phyloP scores from a whole-genome alignment of 1,284 basidiomycete genomes.

The Malassezia sympodialis region DNA sequence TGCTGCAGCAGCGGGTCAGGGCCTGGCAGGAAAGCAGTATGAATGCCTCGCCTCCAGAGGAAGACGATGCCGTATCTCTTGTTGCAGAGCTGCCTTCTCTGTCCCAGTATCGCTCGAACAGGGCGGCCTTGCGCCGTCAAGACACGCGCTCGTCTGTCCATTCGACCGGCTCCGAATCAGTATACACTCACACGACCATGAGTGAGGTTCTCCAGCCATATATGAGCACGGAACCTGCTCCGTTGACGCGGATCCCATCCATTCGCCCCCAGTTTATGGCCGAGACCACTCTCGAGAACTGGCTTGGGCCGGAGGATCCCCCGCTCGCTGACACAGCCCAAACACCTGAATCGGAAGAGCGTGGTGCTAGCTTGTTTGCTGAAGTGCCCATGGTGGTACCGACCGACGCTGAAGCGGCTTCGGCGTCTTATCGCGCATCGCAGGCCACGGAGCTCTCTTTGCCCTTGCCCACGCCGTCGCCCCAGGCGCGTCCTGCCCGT shows the following conservation, averaged over 20 bases:
- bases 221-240: neutral
- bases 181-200: slow-evolving; percentile 5
- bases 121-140: neutral
- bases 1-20: slow-evolving; percentile 6
- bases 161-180: slow-evolving; percentile 4
- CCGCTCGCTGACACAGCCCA: neutral
- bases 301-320: slow-evolving; percentile 24
- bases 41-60: neutral
- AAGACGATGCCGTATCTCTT: neutral
- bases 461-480: neutral
- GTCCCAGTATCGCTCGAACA: neutral
- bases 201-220: slow-evolving; percentile 4
- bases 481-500: neutral
- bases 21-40: slow-evolving; percentile 15
- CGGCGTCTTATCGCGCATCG: neutral
- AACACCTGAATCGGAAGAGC: neutral
- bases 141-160: slow-evolving; percentile 5
- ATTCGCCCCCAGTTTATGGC: slow-evolving; percentile 36
- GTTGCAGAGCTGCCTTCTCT: neutral
- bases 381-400: slow-evolving; percentile 4
- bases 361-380: neutral
- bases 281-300: slow-evolving; percentile 32
- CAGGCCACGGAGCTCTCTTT: neutral
- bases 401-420: neutral
- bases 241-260: slow-evolving; percentile 24